Evolutionary conservation across 306 rosid genomes (phyloP), one percentile per base, ranked within the genome.

Genomic region (Crataegus laevigata): DNA sequence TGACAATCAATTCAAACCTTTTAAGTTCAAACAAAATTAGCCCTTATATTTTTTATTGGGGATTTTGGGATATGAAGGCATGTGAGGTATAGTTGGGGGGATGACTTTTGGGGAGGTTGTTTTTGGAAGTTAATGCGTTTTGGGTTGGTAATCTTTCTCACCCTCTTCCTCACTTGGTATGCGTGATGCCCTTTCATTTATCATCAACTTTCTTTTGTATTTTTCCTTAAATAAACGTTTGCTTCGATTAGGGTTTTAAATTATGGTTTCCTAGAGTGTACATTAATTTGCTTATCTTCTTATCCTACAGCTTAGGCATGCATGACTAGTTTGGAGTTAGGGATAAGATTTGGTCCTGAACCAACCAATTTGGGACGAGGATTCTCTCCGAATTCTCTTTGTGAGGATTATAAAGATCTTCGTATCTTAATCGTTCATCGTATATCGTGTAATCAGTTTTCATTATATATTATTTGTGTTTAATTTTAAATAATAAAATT

Each of bases 11-110:
- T 40, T 10, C 43, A 40, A 40, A 36, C 40, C 40, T 36, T 36
- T 36, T 36, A 7, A 7, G 40, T 36, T 36, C 40, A 36, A 36
- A 36, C 40, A 36, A 36, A 36, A 36, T 40, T 40, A 0, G 54
- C 3, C 54, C 54, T 15, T 17, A 50, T 2, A 50, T 50, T 50
- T 50, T 50, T 50, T 1, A 1, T 50, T 15, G 54, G 54, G 54
- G 54, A 15, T 50, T 61, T 43, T 30, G 52, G 42, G 8, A 19
- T 26, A 18, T 2, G 50, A 28, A 29, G 9, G 60, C 83, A 78
- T 70, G 81, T 75, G 86, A 75, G 43, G 71, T 73, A 54, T 51
- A 32, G 29, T 72, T 60, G 65, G 29, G 67, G 66, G 66, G 3
- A 15, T 50, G 21, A 50, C 54, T 21, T 69, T 38, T 30, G 36